Conservation (phyloP, 768 basidiomycete genomes). For the Mycena belliarum region DNA sequence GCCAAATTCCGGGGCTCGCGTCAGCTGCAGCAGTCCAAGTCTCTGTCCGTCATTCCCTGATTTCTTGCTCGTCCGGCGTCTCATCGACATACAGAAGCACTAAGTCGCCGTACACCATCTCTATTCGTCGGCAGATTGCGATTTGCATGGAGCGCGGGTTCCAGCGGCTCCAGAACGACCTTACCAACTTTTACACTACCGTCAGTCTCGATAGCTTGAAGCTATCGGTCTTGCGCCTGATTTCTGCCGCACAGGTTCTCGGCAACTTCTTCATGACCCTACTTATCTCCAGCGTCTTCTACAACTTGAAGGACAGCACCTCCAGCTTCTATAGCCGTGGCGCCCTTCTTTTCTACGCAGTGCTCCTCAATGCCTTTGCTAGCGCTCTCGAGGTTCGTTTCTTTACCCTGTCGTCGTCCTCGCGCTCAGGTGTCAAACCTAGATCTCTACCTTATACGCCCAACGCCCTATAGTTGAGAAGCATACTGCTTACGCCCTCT, state of each 20-base stretch:
- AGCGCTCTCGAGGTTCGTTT: conserved; percentile 29
- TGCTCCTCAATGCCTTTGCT: conserved; percentile 41
- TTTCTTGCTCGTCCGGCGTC: neutral
- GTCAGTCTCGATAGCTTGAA: neutral
- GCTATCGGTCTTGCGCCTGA: neutral
- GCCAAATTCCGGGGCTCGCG: conserved; percentile 33
- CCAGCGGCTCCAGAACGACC: conserved; percentile 46
- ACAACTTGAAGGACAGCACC: conserved; percentile 37
- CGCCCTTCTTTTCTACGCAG: conserved; percentile 42
- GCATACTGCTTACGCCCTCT: conserved; percentile 42
- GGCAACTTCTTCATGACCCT: conserved; percentile 25
- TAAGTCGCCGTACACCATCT: conserved; percentile 43
- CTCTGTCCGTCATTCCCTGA: conserved; percentile 25
- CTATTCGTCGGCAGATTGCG: conserved; percentile 44
- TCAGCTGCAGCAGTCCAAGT: conserved; percentile 38
- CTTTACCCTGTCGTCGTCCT: neutral
- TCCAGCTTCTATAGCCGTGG: conserved; percentile 44
- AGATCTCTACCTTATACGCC: conserved; percentile 31
- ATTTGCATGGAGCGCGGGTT: conserved; percentile 47
- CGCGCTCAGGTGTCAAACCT: neutral
- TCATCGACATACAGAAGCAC: conserved; percentile 19
- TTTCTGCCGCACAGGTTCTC: conserved; percentile 7
- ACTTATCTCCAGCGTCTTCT: conserved; percentile 40
- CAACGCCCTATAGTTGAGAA: conserved; percentile 41
- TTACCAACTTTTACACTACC: conserved; percentile 23